Conservation (phyloP, 306 rosid genomes). For the Biancaea sappan region DNA sequence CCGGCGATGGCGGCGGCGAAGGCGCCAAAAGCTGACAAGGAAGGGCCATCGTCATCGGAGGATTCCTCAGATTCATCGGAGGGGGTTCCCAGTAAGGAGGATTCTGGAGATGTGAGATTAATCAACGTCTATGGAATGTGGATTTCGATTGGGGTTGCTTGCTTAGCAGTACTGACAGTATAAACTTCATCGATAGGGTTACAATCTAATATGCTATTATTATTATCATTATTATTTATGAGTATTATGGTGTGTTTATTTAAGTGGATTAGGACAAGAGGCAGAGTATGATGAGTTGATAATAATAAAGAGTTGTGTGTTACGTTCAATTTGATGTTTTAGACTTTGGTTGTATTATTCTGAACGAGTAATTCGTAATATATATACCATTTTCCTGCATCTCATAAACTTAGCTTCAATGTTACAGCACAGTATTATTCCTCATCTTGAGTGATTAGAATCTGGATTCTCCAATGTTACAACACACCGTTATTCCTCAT, state of each 20-base stretch:
- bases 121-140: constrained; percentile 19
- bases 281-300: background rate
- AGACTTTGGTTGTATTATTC: background rate
- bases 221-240: background rate
- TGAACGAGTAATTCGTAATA: background rate
- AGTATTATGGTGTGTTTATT: background rate
- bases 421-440: no score
- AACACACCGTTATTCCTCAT: no score
- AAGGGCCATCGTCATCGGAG: constrained; percentile 15
- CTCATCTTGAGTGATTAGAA: no score
- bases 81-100: constrained; percentile 1
- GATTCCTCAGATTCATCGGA: constrained; percentile 24
- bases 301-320: background rate
- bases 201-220: background rate
- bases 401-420: background rate
- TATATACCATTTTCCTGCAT: background rate
- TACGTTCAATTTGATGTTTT: background rate
- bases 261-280: background rate
- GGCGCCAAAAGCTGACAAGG: constrained; percentile 48
- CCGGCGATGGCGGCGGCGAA: constrained; percentile 35
- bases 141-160: constrained; percentile 34
- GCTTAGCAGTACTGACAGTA: constrained; percentile 4
- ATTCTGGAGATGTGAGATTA: constrained; percentile 18
- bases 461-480: no score
- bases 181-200: no score